Base-by-base conservation (phyloP, 2,329 filamentous ascomycete species). In the Ophiocordyceps camponoti-saundersi region DNA sequence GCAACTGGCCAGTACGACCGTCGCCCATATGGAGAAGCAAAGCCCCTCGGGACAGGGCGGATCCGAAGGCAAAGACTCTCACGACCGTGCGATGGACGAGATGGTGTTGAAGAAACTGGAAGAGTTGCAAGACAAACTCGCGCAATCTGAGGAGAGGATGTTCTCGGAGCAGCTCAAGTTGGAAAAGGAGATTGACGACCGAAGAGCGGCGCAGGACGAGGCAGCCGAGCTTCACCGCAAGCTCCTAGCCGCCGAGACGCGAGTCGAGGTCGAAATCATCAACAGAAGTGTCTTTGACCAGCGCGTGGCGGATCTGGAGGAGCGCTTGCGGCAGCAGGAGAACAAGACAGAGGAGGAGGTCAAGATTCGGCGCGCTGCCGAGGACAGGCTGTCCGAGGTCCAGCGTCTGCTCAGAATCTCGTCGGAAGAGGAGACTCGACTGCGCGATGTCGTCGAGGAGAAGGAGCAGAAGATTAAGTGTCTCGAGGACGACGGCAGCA, bases 301-400 rank as follows among this genome's bases (percentile, higher is more conserved):
- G 60, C 77, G 82, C 46, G 72, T 85, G 21, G 66, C 73, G 36
- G 81, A 85, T 42, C 70, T 89, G 1, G 83, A 88, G 58, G 79
- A 78, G 43, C 79, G 79, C 58, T 68, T 86, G 43, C 73, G 73
- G 49, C 64, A 73, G 11, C 75, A 82, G 34, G 79, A 86, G 53
- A 69, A 71, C 34, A 72, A 73, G 48, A 73, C 72, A 1, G 81
- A 87, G 51, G 65, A 76, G 46, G 82, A 89, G 55, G 65, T 81
- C 49, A 67, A 72, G 42, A 64, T 66, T 44, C 77, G 83, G 49
- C 75, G 82, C 47, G 71, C 77, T 32, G 80, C 80, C 1, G 83
- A 89, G 59, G 84, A 89, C 56, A 76, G 77, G 50, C 67, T 86
- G 15, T 75, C 80, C 6, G 82, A 89, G 57, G 71, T 80, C n/a